Conservation (phyloP, 129 eudicot genomes). For the Tagetes patula region DNA sequence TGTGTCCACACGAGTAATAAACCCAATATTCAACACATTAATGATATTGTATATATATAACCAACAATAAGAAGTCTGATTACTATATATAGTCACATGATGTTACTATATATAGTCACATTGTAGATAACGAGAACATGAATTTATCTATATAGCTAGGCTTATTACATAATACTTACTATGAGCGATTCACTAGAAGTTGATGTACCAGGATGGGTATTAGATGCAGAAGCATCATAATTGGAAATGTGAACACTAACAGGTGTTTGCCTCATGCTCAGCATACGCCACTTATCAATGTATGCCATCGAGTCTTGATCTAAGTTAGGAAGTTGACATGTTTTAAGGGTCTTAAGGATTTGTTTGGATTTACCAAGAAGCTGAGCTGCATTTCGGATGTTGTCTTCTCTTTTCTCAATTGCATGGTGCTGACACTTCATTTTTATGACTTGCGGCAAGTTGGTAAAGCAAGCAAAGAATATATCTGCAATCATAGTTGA, state of each 20-base stretch:
- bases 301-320: constrained; percentile 1
- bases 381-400: neutral
- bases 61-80: neutral
- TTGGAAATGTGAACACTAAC: too few species aligned
- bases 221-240: neutral
- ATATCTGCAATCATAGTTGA: neutral
- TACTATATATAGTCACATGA: neutral
- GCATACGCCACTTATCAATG: constrained; percentile 6
- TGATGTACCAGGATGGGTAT: neutral
- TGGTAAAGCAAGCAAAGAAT: constrained; percentile 2
- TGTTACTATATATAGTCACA: neutral
- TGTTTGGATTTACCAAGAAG: constrained; percentile 11
- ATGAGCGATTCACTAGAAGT: neutral
- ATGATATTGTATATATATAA: neutral
- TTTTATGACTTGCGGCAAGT: constrained; percentile 13
- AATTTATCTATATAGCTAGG: neutral
- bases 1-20: too few species aligned
- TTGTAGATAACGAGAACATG: neutral
- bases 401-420: constrained; percentile 10
- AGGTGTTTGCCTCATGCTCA: neutral
- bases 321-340: neutral
- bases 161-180: neutral
- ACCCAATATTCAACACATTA: neutral
- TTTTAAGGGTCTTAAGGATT: neutral
- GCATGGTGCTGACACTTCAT: constrained; percentile 2